Percentiles rank a stretch among this genome's conserved stretches.
Conservation (phyloP, 1,284 basidiomycete species). For the Neonothopanus nambi region DNA sequence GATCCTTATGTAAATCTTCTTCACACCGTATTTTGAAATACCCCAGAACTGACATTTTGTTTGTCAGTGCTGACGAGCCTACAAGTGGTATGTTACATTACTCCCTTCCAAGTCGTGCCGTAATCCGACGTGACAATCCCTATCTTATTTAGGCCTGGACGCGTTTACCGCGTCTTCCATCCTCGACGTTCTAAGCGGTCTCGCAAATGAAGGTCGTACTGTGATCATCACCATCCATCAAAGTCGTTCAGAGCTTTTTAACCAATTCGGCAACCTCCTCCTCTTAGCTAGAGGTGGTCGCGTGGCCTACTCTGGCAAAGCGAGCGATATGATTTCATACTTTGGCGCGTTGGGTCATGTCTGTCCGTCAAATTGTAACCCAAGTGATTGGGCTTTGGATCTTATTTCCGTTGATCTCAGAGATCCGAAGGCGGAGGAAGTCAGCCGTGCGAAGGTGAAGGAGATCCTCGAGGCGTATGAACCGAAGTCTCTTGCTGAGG, state of each 20-base stretch:
- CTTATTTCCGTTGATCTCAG: conserved; percentile 15
- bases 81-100: conserved; percentile 32
- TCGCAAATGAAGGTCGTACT: conserved; percentile 49
- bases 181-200: conserved; percentile 41
- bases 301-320: conserved; percentile 15
- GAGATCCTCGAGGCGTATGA: conserved; percentile 11
- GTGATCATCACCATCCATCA: conserved; percentile 55
- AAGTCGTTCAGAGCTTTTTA: conserved; percentile 49
- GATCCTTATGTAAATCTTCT: conserved; percentile 20
- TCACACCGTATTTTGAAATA: neutral
- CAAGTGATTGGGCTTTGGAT: conserved; percentile 18
- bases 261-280: conserved; percentile 44
- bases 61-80: conserved; percentile 37
- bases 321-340: conserved; percentile 12
- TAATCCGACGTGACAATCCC: conserved; percentile 36
- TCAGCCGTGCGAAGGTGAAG: conserved; percentile 11
- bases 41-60: neutral
- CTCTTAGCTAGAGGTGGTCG: conserved; percentile 49
- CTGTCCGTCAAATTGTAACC: conserved; percentile 16
- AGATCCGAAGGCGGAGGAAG: conserved; percentile 11
- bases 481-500: neutral
- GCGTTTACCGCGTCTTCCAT: conserved; percentile 45
- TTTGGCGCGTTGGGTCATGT: conserved; percentile 9
- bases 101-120: conserved; percentile 25
- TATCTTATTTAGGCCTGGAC: conserved; percentile 40